Percentiles rank a stretch among this genome's conserved stretches.
phyloP scores from a whole-genome alignment of 1,284 basidiomycete species.

The Termitomyces sp. region DNA sequence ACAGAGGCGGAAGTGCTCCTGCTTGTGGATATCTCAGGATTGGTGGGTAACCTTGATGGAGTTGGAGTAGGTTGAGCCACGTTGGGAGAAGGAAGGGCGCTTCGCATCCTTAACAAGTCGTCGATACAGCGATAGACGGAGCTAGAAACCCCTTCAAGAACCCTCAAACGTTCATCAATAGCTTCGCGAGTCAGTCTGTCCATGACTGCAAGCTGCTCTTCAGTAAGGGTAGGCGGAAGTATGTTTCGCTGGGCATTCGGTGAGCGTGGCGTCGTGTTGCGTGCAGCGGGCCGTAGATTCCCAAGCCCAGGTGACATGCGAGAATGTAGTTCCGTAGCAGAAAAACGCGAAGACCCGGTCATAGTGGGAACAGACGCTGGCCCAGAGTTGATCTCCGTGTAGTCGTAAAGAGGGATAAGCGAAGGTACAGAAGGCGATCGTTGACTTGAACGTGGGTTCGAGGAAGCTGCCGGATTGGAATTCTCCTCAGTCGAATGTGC shows the following conservation, averaged over 20 bases:
- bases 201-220: conserved; percentile 54
- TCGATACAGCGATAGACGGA: conserved; percentile 68
- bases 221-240: conserved; percentile 49
- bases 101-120: conserved; percentile 71
- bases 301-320: conserved; percentile 4
- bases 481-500: not conserved
- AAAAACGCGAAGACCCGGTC: not conserved
- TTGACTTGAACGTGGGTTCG: not conserved
- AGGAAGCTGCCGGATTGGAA: not conserved
- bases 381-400: conserved; percentile 15
- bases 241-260: conserved; percentile 8
- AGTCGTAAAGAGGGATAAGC: conserved; percentile 52
- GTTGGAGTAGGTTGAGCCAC: conserved; percentile 14
- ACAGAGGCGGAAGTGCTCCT: not conserved
- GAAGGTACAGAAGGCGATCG: conserved; percentile 31
- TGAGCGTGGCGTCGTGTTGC: not conserved
- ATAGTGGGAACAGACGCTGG: conserved; percentile 1
- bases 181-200: conserved; percentile 69
- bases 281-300: conserved; percentile 5
- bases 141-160: conserved; percentile 70
- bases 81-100: conserved; percentile 48
- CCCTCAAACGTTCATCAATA: conserved; percentile 75
- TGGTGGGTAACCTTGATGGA: conserved; percentile 1
- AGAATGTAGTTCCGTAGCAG: conserved; percentile 2
- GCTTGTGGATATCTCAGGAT: conserved; percentile 4